Evolutionary conservation across 345 rosid species (phyloP), one percentile per base, ranked within the genome.

Genomic region (Ceriops zippeliana): DNA sequence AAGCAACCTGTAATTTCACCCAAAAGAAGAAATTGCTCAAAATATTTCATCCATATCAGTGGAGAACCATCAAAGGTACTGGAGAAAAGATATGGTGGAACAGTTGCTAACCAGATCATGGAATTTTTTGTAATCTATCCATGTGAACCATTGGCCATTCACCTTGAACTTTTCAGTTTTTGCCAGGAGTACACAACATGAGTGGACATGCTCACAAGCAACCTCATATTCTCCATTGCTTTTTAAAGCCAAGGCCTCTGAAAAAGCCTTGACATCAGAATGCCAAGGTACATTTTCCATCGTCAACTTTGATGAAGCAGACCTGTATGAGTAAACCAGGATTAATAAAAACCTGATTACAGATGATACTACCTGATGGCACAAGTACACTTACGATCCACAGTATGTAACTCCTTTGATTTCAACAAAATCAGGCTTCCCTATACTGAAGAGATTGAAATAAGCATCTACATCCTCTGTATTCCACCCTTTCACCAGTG

Each of bases 251-350:
- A 91, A 79, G 58, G 93, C 92, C 80, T 95, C 98, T 20, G 99
- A 95, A 74, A 95, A 95, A 61, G 84, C 85, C 80, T 81, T 95
- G 57, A 95, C 99, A 61, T 93, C 98, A 15, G 92, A 60, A 71
- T 91, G 99, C 98, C 99, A 95, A 0, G 97, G 99, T 30, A 91
- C 97, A 79, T 95, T 95, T 81, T 91, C 97, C 99, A 91, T 95
- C 5, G 96, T 91, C 86, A 95, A 73, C 80, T 91, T 95, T 70
- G 99, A 95, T 46, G 98, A 90, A 27, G 98, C 90, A 70, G 99
- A 84, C 62, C 99, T 95, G 79, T 38, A 38, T 7, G 21, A 31
- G 30, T 16, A 35, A 58, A 51, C 4, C 5, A 47, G 2, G 19
- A 9, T 35, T 5, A 17, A 2, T 19, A 21, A 56, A 30, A 17